Conservation (phyloP, 345 rosid genomes). For the Acer campestre region DNA sequence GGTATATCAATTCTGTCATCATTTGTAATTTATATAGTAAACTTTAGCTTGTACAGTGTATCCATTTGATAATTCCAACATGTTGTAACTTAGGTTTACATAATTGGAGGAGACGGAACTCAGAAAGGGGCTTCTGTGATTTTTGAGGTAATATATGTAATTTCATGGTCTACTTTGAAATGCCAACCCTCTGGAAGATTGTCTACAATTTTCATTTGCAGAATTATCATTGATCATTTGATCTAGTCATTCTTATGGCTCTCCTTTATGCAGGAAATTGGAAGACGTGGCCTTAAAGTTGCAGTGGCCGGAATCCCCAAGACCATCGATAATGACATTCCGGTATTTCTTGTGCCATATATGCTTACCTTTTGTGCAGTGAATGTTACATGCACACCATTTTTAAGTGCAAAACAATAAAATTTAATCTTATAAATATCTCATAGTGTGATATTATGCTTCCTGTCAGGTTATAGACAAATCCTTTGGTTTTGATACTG, state of each 20-base stretch:
- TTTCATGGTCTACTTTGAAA: not conserved
- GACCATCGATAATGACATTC: slow-evolving; percentile 31
- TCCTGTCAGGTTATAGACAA: slow-evolving; percentile 67
- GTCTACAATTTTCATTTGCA: not conserved
- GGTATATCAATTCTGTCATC: no score
- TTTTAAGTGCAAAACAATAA: not conserved
- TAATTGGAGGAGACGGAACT: slow-evolving; percentile 93
- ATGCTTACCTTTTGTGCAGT: not conserved
- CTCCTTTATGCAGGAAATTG: slow-evolving; percentile 55
- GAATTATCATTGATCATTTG: not conserved
- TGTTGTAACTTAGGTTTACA: slow-evolving; percentile 56
- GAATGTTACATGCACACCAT: not conserved
- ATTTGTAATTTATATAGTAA: not conserved
- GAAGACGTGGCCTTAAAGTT: slow-evolving; percentile 81
- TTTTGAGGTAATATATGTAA: slow-evolving; percentile 56
- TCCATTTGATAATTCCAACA: not conserved
- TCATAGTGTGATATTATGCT: not conserved
- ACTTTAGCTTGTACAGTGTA: not conserved
- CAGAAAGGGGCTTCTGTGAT: slow-evolving; percentile 83
- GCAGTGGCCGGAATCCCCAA: slow-evolving; percentile 84
- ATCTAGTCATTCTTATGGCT: not conserved
- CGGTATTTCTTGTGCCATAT: slow-evolving; percentile 34
- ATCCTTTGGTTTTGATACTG: slow-evolving; percentile 69
- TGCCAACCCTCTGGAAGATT: not conserved
- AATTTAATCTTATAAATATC: not conserved